Conservation (phyloP, 2,329 filamentous ascomycete genomes). For the Aureobasidium sp. region DNA sequence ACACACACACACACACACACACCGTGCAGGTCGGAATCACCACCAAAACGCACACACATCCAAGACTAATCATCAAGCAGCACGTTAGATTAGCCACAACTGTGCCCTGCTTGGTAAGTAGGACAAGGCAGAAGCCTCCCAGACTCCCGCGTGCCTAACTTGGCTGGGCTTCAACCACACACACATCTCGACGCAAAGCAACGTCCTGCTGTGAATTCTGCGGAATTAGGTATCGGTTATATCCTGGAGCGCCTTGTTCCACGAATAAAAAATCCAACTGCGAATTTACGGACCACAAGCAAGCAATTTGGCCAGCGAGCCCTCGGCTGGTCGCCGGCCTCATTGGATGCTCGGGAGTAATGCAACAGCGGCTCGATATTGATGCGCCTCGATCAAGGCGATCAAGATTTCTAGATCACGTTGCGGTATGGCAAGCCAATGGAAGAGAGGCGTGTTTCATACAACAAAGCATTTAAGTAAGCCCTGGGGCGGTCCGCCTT, state of each 20-base stretch:
- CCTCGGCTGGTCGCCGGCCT: background rate
- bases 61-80: background rate
- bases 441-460: background rate
- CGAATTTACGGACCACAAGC: background rate
- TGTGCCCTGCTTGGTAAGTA: background rate
- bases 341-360: background rate
- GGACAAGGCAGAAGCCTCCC: background rate
- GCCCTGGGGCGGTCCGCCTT: background rate
- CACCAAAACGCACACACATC: background rate
- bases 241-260: background rate
- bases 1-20: background rate
- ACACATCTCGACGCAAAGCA: background rate
- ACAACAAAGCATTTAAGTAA: background rate
- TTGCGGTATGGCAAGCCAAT: background rate
- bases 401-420: background rate
- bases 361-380: conserved; percentile 1
- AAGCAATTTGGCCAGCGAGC: background rate
- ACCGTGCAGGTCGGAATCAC: background rate
- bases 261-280: background rate
- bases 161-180: background rate
- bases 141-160: background rate
- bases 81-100: background rate
- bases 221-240: background rate
- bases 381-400: background rate
- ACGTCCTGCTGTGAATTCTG: background rate